These are phyloP conservation scores for Lithocarpus polystachyus DNA, from an alignment of 306 rosid species.

Conservation along the genomic window DNA sequence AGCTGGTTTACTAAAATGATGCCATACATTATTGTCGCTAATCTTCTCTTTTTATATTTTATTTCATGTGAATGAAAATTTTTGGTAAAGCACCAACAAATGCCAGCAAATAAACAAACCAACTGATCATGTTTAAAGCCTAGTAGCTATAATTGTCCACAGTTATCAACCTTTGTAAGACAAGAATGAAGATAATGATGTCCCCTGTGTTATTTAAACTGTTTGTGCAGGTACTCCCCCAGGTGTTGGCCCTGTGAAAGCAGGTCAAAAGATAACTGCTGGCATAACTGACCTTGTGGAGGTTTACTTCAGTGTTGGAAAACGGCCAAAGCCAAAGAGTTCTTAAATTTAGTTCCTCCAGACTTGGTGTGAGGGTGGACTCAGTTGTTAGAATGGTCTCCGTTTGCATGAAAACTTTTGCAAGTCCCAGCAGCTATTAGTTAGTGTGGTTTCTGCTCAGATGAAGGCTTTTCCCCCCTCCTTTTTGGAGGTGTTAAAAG, in stretches of 20 bases:
- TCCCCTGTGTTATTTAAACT: constrained; percentile 12
- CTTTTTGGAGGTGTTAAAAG: background rate
- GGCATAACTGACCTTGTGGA: constrained; percentile 83
- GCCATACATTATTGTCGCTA: background rate
- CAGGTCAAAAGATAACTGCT: constrained; percentile 80
- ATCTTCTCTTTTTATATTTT: no score
- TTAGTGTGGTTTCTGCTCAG: background rate
- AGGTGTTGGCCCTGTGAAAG: constrained; percentile 94
- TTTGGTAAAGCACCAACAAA: no score
- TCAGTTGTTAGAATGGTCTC: background rate
- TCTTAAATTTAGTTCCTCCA: constrained; percentile 10
- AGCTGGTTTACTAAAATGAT: background rate
- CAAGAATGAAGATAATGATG: background rate
- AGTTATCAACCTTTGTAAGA: background rate
- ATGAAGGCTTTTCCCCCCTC: background rate
- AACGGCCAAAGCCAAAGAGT: constrained; percentile 34
- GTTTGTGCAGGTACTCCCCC: constrained; percentile 77
- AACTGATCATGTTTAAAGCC: background rate
- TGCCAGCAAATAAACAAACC: no score
- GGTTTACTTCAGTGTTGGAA: constrained; percentile 61
- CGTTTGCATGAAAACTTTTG: no score
- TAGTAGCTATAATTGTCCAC: background rate
- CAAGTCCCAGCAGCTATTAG: background rate
- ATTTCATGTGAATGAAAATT: no score
- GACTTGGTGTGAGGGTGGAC: background rate